Evolutionary conservation across 768 basidiomycete genomes (phyloP).

Genomic region (Tricholomella constricta): DNA sequence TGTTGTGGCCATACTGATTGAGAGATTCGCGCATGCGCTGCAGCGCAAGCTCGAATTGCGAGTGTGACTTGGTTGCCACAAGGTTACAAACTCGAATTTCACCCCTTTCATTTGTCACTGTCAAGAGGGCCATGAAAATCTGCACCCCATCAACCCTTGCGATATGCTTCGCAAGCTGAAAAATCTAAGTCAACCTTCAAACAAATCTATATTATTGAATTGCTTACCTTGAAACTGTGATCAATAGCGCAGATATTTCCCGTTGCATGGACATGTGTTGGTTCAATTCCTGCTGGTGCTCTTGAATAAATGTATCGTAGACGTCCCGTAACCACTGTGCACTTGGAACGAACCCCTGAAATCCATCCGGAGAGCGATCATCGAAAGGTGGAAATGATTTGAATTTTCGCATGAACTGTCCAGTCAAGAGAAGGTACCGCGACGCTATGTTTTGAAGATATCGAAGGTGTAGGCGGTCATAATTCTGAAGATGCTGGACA

Average conservation of each 20-base stretch:
- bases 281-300: constrained; percentile 19
- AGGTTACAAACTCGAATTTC: constrained; percentile 25
- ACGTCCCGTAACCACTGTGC: constrained; percentile 21
- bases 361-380: constrained; percentile 13
- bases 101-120: constrained; percentile 28
- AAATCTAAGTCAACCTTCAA: not conserved
- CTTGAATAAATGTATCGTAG: constrained; percentile 27
- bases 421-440: not conserved
- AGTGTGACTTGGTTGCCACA: constrained; percentile 33
- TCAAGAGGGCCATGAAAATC: constrained; percentile 26
- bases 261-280: constrained; percentile 27
- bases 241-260: constrained; percentile 20
- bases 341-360: constrained; percentile 23
- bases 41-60: constrained; percentile 28
- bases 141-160: constrained; percentile 25
- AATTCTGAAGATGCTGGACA: constrained; percentile 19
- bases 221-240: constrained; percentile 29
- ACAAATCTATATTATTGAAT: not conserved
- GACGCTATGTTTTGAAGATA: not conserved
- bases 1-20: constrained; percentile 24
- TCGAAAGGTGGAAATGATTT: not conserved
- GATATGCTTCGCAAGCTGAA: constrained; percentile 28
- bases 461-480: constrained; percentile 18
- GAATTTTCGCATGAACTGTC: not conserved
- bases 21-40: constrained; percentile 25